Evolutionary conservation across 306 rosid species (phyloP), one percentile per base, ranked within the genome.

Genomic region (Trichosanthes cucumerina): DNA sequence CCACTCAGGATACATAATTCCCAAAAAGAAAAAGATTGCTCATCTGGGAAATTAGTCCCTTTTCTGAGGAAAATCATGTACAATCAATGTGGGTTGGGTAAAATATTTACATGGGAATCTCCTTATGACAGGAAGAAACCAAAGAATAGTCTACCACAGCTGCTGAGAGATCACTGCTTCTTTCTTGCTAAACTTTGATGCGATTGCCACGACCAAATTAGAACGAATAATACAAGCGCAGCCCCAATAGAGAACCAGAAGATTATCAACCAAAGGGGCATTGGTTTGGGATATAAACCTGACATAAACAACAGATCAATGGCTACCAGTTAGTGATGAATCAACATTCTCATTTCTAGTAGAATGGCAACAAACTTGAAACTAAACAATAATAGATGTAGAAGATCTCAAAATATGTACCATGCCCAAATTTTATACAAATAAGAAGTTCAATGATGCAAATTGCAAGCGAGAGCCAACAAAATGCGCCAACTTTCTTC

Each of bases 391-490:
- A 31, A 18, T 13, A 52, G 43, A 36, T 14, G 38, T 43, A 2
- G 7, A 47, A 24, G 50, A 50, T 36, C 68, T 18, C 79, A 54
- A 74, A 68, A 77, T 65, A 36, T 85, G 13, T 83, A 96, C 99
- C 98, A 47, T 91, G 88, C 80, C 98, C 98, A 83, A 96, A 96
- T 82, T 96, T 96, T 72, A 96, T 92, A 90, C 99, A 92, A 78
- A 96, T 96, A 74, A 96, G 91, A 88, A 96, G 98, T 83, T 96
- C 99, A 2, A 96, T 88, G 12, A 96, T 92, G 87, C 99, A 96
- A 79, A 96, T 96, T 16, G 99, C 99, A 23, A 92, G 86, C 21
- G 99, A 96, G 73, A 96, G 97, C 99, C 99, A 96, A 89, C 99
- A 96, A 85, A 92, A 91, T 38, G 99, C 91, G 54, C 99, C 99